A percentile compares a stretch with the other conserved stretches of the same genome.
phyloP scores from a whole-genome alignment of 2,329 filamentous ascomycete genomes.

The Fusarium phyllophilum region DNA sequence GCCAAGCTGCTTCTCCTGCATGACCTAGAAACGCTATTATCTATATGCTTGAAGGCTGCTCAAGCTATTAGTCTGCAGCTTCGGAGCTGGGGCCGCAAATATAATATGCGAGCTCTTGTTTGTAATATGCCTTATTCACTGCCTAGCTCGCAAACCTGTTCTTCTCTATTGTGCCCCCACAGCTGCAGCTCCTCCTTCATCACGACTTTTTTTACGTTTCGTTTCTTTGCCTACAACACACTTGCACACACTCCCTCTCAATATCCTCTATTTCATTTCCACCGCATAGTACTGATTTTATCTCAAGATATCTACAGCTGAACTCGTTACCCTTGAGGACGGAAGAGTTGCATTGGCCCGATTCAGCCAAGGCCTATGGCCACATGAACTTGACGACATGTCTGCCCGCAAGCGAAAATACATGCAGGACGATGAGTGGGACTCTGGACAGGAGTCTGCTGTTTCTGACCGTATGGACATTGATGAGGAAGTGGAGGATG shows the following conservation, averaged over 20 bases:
- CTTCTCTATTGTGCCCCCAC: constrained; percentile 26
- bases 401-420: constrained; percentile 48
- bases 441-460: constrained; percentile 39
- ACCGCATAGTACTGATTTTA: constrained; percentile 29
- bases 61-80: constrained; percentile 1
- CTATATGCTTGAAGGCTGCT: neutral
- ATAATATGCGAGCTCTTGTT: constrained; percentile 12
- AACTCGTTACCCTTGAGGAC: constrained; percentile 48
- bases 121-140: constrained; percentile 35
- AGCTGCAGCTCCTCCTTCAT: constrained; percentile 8
- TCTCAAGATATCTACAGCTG: constrained; percentile 45
- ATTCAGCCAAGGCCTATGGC: constrained; percentile 28
- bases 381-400: constrained; percentile 32
- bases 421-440: constrained; percentile 43
- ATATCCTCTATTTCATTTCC: neutral
- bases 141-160: constrained; percentile 10
- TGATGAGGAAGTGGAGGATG: constrained; percentile 43
- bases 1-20: neutral
- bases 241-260: neutral
- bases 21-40: neutral
- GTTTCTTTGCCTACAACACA: neutral
- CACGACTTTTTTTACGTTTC: neutral
- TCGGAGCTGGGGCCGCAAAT: neutral
- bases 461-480: constrained; percentile 44
- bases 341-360: constrained; percentile 45